These are phyloP conservation scores for Astrothelium macrocarpum DNA, from an alignment of 495 filamentous ascomycete species.

Conservation along the genomic window DNA sequence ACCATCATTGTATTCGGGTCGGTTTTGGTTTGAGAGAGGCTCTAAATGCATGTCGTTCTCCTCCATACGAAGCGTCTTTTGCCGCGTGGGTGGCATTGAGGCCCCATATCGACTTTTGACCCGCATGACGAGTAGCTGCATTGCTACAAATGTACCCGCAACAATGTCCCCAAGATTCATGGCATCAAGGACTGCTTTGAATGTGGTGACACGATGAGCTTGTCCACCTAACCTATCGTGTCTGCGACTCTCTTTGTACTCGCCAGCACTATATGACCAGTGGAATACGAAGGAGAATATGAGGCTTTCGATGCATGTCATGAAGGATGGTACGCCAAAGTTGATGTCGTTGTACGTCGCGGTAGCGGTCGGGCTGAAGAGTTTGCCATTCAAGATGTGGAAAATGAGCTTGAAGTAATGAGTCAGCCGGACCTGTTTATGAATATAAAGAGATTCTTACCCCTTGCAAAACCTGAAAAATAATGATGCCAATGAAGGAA, in stretches of 20 bases:
- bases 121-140: conserved; percentile 8
- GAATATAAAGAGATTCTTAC: background rate
- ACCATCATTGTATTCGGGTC: conserved; percentile 9
- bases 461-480: conserved; percentile 15
- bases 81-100: background rate
- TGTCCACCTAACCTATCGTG: conserved; percentile 7
- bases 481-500: conserved; percentile 12
- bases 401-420: conserved; percentile 8
- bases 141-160: conserved; percentile 9
- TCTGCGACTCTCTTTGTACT: conserved; percentile 11
- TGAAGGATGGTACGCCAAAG: conserved; percentile 16
- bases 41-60: conserved; percentile 9
- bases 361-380: conserved; percentile 9
- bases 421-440: background rate
- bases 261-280: conserved; percentile 12
- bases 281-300: conserved; percentile 16
- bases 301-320: conserved; percentile 13
- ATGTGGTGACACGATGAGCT: conserved; percentile 10
- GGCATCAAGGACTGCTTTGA: conserved; percentile 13
- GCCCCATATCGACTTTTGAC: conserved; percentile 10
- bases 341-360: conserved; percentile 18
- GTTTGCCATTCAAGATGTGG: conserved; percentile 15
- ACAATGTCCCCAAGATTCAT: conserved; percentile 16
- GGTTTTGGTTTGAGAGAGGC: conserved; percentile 9
- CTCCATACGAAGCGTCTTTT: background rate